Evolutionary conservation across 305 asterid species (phyloP), one percentile per base, ranked within the genome.

Genomic region (Rubia tinctorum): DNA sequence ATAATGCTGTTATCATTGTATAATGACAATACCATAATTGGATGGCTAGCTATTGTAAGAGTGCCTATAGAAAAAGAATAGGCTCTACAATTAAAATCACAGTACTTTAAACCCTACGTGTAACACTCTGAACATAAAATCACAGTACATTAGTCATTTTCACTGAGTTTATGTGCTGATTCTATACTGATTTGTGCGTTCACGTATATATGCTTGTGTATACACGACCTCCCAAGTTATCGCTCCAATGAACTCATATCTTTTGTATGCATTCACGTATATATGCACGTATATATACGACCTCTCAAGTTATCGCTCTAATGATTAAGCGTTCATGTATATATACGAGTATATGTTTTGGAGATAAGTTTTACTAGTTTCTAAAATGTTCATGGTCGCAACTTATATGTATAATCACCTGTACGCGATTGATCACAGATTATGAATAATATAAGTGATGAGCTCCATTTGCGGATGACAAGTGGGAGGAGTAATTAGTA

Each of bases 391-490:
- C 14, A 13, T 47, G 53, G 34, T 11, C 14, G 17, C 6, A 11
- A 12, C 5, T 47, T 13, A 17, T 17, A 47, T 47, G 53, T 4
- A 47, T 47, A 51, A n/a, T n/a, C n/a, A n/a, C n/a, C n/a, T n/a
- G n/a, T n/a, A n/a, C n/a, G n/a, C n/a, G n/a, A n/a, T n/a, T n/a
- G n/a, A n/a, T 53, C 23, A n/a, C 22, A 53, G 25, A 7, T 6
- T 8, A 53, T 4, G 39, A 34, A 34, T 4, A 34, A 34, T 34
- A 34, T 34, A 34, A 34, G 39, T 34, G 39, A 34, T 4, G 39
- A 3, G 39, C 39, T 34, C 39, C 39, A 34, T 34, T 34, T 64
- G 0, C 47, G 7, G 49, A 39, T 74, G 84, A 62, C 82, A 75
- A 53, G 67, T 71, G 62, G 64, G 64, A 59, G 64, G 20, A 14